Evolutionary conservation across 345 rosid species (phyloP), one percentile per base, ranked within the genome.

Genomic region (Laguncularia racemosa): DNA sequence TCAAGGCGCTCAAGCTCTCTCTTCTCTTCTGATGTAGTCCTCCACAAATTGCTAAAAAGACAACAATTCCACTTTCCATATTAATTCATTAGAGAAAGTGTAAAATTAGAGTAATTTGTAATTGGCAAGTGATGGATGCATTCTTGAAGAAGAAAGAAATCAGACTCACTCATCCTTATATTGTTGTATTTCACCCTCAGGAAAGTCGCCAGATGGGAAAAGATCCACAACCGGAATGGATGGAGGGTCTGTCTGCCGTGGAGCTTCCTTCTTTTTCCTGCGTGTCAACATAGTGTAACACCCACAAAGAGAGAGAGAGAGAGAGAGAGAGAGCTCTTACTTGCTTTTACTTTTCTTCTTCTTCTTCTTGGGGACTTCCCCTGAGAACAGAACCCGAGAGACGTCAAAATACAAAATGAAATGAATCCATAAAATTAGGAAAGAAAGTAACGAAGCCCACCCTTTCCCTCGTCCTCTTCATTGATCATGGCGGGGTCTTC

Each of bases 131-230:
- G 1, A 20, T 16, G 38, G 2, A 18, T 2, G 51, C 20, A 10
- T 14, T 23, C 2, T 4, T 49, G 20, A 44, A 12, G 43, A 38
- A 58, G 61, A 43, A n/a, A 67, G 58, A 46, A 52, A 7, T 48
- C 57, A 62, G 38, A 81, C 99, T 86, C 70, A 87, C 97, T 93
- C 88, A 43, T 89, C 99, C 73, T 84, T 87, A 68, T 85, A 87
- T 49, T 89, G 92, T 56, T 93, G 97, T 70, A 87, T 82, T 93
- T 93, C 97, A 71, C 99, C 99, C 79, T 87, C 96, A 44, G 96
- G 97, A 72, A 89, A 93, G 53, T 89, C 96, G 18, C 87, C 95
- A 58, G 96, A 85, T n/a, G 87, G 96, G 49, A 89, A 93, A 49
- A 93, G 95, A 46, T 87, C 82, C 61, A 26, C 54, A 40, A 89